Evolutionary conservation across 371 early-diverging fungal species (phyloP).

Genomic region (Zychaea mexicana): DNA sequence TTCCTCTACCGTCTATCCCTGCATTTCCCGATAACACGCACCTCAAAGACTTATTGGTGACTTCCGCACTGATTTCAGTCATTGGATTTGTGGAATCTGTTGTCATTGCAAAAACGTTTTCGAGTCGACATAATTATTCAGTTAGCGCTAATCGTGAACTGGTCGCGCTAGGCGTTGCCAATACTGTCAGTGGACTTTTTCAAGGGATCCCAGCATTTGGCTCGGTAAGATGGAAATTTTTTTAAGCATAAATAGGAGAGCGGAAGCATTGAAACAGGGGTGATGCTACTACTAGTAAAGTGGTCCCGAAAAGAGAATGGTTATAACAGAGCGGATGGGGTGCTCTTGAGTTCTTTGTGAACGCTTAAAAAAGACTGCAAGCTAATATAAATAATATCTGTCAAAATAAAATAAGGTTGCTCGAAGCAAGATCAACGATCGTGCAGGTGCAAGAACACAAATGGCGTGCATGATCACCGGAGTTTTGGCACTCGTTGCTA

Average conservation of each 20-base stretch:
- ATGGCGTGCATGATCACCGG: slow-evolving; percentile 84
- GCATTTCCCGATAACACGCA: slow-evolving; percentile 55
- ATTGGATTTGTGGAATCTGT: slow-evolving; percentile 97
- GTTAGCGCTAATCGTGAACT: slow-evolving; percentile 91
- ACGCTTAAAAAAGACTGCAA: not conserved
- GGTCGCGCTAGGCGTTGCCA: slow-evolving; percentile 89
- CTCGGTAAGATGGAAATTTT: slow-evolving; percentile 53
- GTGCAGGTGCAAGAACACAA: slow-evolving; percentile 89
- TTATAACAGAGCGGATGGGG: not conserved
- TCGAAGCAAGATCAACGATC: slow-evolving; percentile 88
- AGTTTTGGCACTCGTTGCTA: slow-evolving; percentile 73
- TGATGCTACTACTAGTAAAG: no score
- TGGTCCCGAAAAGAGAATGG: not conserved
- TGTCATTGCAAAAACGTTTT: slow-evolving; percentile 89
- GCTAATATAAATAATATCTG: not conserved
- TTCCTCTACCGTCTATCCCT: slow-evolving; percentile 67
- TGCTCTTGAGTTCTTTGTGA: no score
- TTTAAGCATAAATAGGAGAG: not conserved
- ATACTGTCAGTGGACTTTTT: slow-evolving; percentile 80
- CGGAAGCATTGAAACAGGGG: not conserved
- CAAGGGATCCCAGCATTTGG: slow-evolving; percentile 91
- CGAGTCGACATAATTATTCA: slow-evolving; percentile 83
- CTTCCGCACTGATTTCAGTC: slow-evolving; percentile 80
- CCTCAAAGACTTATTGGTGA: slow-evolving; percentile 60
- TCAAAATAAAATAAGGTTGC: slow-evolving; percentile 53